phyloP scores from a whole-genome alignment of 306 rosid genomes.

The Dalbergia cochinchinensis region DNA sequence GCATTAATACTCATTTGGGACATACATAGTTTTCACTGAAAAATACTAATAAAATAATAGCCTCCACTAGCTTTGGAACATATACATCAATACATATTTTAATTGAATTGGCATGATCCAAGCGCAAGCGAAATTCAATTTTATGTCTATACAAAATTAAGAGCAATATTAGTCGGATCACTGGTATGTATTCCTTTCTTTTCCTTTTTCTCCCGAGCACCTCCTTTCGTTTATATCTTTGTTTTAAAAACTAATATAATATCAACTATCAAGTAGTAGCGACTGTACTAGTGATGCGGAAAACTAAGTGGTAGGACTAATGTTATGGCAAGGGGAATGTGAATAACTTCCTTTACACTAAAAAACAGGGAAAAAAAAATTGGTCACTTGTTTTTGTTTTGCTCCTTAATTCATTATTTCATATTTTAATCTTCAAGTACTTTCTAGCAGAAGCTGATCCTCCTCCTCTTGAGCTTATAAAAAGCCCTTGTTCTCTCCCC shows the following conservation, averaged over 20 bases:
- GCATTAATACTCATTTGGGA: neutral
- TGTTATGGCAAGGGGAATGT: slow-evolving; percentile 56
- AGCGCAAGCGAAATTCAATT: slow-evolving; percentile 18
- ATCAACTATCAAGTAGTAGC: slow-evolving; percentile 32
- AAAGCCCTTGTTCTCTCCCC: slow-evolving; percentile 45
- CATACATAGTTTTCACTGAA: neutral
- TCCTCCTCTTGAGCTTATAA: slow-evolving; percentile 53
- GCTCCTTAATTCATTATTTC: slow-evolving; percentile 18
- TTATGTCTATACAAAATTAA: slow-evolving; percentile 2
- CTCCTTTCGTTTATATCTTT: slow-evolving; percentile 38
- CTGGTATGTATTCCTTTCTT: slow-evolving; percentile 43
- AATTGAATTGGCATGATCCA: neutral
- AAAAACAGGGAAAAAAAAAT: neutral
- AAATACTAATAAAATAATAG: neutral
- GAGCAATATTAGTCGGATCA: neutral
- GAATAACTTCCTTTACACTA: slow-evolving; percentile 55
- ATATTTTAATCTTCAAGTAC: slow-evolving; percentile 12
- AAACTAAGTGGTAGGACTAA: slow-evolving; percentile 48
- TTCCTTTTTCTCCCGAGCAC: slow-evolving; percentile 31
- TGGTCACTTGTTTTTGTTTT: slow-evolving; percentile 21
- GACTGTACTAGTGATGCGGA: slow-evolving; percentile 43
- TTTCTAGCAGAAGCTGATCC: neutral
- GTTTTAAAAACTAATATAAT: neutral
- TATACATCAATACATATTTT: neutral
- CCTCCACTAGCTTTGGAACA: neutral